These are phyloP conservation scores for Silene conica DNA, from an alignment of 148 eudicot species.

Conservation along the genomic window DNA sequence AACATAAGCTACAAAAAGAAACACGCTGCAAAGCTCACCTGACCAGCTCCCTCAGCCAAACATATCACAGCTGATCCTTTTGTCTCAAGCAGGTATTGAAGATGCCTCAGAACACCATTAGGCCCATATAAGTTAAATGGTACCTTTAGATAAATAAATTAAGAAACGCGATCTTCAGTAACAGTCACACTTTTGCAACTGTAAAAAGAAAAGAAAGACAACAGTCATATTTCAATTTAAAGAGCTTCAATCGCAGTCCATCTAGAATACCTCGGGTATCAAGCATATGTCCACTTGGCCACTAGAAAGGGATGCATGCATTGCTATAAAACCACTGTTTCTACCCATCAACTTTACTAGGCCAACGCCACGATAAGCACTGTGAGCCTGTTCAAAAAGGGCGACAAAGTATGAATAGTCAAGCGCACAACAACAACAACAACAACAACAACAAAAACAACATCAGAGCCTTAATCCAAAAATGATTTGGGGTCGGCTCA, in stretches of 20 bases:
- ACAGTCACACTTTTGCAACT: neutral
- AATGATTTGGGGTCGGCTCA: too few species aligned
- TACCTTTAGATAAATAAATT: conserved; percentile 44
- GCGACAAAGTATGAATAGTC: neutral
- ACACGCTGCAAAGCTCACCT: conserved; percentile 43
- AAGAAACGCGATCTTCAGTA: conserved; percentile 11
- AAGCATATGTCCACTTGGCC: conserved; percentile 97
- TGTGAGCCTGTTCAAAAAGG: conserved; percentile 61
- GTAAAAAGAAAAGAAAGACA: neutral
- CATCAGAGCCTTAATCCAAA: too few species aligned
- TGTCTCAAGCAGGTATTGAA: conserved; percentile 70
- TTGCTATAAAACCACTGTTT: conserved; percentile 96
- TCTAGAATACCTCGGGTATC: conserved; percentile 80
- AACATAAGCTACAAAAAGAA: neutral
- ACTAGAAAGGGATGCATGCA: conserved; percentile 98
- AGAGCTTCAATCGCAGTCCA: conserved; percentile 7
- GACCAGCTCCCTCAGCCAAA: conserved; percentile 98
- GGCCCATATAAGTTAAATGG: conserved; percentile 87
- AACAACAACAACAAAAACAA: too few species aligned
- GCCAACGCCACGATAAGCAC: conserved; percentile 98
- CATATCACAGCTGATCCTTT: conserved; percentile 98
- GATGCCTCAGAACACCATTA: conserved; percentile 86
- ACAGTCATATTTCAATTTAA: neutral
- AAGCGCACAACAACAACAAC: too few species aligned
- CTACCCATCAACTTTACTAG: conserved; percentile 97